Evolutionary conservation across 371 early-diverging fungal genomes (phyloP), one percentile per base, ranked within the genome.

Genomic region (Mortierella sp.): DNA sequence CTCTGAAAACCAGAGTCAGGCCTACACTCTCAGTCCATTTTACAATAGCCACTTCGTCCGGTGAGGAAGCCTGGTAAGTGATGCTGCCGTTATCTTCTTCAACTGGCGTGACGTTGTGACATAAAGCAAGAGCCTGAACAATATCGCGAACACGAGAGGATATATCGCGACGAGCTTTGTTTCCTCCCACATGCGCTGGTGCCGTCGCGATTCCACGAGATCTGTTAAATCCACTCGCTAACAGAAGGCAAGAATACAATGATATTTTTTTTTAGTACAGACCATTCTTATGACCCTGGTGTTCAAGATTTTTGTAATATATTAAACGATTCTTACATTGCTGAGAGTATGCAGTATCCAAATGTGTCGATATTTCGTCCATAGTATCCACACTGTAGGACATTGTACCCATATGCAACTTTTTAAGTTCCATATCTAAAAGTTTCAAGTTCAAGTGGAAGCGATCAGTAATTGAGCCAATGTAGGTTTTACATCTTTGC

Each of bases 21-120:
- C 99, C 99, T 65, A 99, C 93, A 21, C 87, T 85, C 69, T 96
- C 96, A 15, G 97, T 95, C 97, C 97, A 99, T 72, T 94, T 91
- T 19, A 99, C 98, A 68, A 99, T 98, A 0, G 99, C 99, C 3
- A 99, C 93, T 84, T 99, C 99, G 86, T 99, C 99, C 9, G 99
- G 99, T 40, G 97, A 96, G n/a, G 98, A 94, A 0, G 99, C 99
- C 84, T 99, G 99, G 80, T 98, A 99, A 15, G 92, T 87, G 62
- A 88, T 84, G 22, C 73, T 74, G 28, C 86, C 90, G 70, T 86
- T 84, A 4, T 88, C 82, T 36, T 87, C 89, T 9, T 86, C 83
- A 1, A 89, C 89, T 6, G 94, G 94, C 41, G 90, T 89, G 55
- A 76, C 99, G 84, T 96, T 97, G 77, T 99, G 98, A 74, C 99